phyloP scores from a whole-genome alignment of 2,329 filamentous ascomycete genomes.

The Emergomyces orientalis region DNA sequence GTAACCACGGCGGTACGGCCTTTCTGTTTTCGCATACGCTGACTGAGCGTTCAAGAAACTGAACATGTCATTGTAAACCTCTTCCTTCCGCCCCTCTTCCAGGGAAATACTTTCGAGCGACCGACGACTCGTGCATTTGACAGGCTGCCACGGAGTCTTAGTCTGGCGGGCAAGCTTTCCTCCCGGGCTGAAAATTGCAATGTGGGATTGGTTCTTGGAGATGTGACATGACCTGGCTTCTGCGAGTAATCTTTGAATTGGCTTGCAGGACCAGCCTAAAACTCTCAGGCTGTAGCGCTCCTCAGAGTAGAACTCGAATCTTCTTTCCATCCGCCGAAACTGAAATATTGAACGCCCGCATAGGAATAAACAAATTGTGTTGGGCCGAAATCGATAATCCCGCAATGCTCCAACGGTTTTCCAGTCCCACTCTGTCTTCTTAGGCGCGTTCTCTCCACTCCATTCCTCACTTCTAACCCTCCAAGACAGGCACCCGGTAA shows the following conservation, averaged over 20 bases:
- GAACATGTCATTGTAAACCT: not conserved
- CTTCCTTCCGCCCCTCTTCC: not conserved
- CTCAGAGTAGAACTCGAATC: not conserved
- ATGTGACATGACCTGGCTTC: not conserved
- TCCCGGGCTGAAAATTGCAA: not conserved
- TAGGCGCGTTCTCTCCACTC: not conserved
- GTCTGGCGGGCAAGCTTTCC: not conserved
- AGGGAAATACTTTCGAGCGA: not conserved
- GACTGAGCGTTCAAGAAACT: not conserved
- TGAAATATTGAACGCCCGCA: not conserved
- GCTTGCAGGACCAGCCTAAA: conserved; percentile 1
- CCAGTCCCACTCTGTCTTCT: not conserved
- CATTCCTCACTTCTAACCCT: not conserved
- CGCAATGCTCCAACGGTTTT: not conserved
- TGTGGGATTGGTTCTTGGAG: not conserved
- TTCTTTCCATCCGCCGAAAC: not conserved
- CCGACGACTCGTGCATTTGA: conserved; percentile 21
- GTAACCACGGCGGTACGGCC: not conserved
- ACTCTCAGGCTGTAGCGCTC: not conserved
- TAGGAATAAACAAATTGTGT: not conserved
- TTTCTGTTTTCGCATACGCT: not conserved
- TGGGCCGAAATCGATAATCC: not conserved
- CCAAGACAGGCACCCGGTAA: not conserved
- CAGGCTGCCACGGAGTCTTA: not conserved
- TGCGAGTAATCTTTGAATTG: not conserved